A percentile compares a stretch with the other conserved stretches of the same genome.
These are phyloP conservation scores for Fusarium luffae DNA, from an alignment of 2,329 filamentous ascomycete genomes.

Conservation along the genomic window DNA sequence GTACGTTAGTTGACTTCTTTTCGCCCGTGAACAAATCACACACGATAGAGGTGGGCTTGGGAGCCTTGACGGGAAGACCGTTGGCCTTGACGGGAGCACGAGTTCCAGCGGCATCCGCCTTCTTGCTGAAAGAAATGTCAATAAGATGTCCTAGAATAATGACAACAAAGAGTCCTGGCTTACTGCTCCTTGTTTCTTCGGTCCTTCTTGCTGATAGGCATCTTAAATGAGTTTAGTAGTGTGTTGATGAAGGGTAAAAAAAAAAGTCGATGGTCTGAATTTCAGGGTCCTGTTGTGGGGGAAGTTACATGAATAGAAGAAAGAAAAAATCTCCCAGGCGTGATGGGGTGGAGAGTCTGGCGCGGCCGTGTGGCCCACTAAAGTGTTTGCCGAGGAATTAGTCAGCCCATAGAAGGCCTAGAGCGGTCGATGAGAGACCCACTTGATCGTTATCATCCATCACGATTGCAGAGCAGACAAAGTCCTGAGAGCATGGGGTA, in stretches of 20 bases:
- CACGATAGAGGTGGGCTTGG: constrained; percentile 55
- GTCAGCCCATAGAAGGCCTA: constrained; percentile 2
- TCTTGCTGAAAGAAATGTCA: constrained; percentile 49
- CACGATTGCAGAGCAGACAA: no score
- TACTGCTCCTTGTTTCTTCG: constrained; percentile 12
- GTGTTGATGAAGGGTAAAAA: neutral
- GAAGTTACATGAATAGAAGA: neutral
- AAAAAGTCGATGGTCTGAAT: neutral
- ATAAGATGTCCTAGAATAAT: neutral
- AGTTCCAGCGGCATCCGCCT: constrained; percentile 65
- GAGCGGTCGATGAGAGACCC: neutral
- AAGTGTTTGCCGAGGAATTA: constrained; percentile 7
- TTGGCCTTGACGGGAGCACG: constrained; percentile 65
- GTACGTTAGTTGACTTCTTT: neutral
- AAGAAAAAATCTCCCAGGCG: constrained; percentile 10
- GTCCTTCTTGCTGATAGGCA: constrained; percentile 41
- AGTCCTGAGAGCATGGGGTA: no score
- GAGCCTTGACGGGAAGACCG: constrained; percentile 64
- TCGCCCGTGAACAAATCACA: neutral
- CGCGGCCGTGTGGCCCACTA: neutral
- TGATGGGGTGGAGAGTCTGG: neutral
- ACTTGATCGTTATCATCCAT: neutral
- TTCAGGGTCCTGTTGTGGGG: constrained; percentile 20
- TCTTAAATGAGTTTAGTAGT: neutral
- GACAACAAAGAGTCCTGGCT: neutral